phyloP scores from a whole-genome alignment of 495 filamentous ascomycete species.

The Parmelia sp. region DNA sequence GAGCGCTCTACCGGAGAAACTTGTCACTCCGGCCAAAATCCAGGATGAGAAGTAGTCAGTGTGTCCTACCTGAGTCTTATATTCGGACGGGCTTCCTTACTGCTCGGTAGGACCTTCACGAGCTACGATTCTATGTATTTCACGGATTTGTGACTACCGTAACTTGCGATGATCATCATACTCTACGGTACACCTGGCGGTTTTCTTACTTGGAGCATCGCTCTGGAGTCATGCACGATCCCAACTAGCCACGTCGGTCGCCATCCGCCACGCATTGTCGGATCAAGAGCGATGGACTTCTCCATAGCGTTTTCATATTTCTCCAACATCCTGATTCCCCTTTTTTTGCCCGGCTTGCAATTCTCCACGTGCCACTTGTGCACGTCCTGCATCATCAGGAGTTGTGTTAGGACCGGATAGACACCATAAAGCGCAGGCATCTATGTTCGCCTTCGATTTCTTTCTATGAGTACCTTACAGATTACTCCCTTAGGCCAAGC shows the following conservation, averaged over 20 bases:
- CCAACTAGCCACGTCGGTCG: conserved; percentile 1
- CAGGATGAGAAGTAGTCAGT: conserved; percentile 12
- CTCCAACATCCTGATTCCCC: conserved; percentile 1
- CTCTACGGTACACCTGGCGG: conserved; percentile 2
- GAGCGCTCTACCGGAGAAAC: conserved; percentile 29
- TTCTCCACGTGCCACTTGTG: conserved; percentile 5
- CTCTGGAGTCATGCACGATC: conserved; percentile 1
- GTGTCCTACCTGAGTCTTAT: neutral
- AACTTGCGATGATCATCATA: conserved; percentile 4
- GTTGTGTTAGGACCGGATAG: conserved; percentile 4
- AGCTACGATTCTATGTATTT: conserved; percentile 13
- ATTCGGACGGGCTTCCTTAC: conserved; percentile 1
- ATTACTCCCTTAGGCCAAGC: neutral
- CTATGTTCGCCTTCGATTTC: neutral
- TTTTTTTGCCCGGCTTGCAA: neutral
- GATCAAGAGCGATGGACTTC: conserved; percentile 7
- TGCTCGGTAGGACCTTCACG: conserved; percentile 9
- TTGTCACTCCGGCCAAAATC: conserved; percentile 19
- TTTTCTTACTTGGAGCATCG: neutral
- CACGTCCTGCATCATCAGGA: conserved; percentile 6
- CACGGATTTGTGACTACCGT: neutral
- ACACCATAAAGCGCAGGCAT: conserved; percentile 13
- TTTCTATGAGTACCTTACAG: neutral
- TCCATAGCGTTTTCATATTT: conserved; percentile 9
- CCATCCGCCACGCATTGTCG: conserved; percentile 6